Evolutionary conservation across 2,329 filamentous ascomycete genomes (phyloP).

Genomic region (Xylariales sp.): DNA sequence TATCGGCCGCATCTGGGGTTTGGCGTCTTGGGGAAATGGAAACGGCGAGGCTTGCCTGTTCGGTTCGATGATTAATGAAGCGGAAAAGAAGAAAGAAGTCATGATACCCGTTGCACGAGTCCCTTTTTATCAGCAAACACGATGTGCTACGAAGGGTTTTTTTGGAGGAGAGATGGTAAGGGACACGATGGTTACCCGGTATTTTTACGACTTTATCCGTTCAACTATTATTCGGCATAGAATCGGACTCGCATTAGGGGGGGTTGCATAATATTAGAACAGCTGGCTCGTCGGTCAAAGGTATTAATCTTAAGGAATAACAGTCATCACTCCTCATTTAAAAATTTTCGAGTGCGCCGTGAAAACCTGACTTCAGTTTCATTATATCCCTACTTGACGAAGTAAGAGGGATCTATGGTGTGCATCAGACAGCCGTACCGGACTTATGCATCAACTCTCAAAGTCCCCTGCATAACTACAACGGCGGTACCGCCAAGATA

Average conservation of each 20-base stretch:
- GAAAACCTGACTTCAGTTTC: background rate
- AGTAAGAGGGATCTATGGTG: background rate
- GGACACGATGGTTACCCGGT: slow-evolving; percentile 13
- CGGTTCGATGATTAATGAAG: slow-evolving; percentile 14
- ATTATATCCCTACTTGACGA: background rate
- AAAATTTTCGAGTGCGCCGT: background rate
- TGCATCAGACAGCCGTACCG: background rate
- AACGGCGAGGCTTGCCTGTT: slow-evolving; percentile 17
- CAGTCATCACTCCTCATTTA: slow-evolving; percentile 10
- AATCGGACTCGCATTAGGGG: slow-evolving; percentile 30
- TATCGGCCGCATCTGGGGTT: slow-evolving; percentile 25
- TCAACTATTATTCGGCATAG: slow-evolving; percentile 30
- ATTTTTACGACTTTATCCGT: slow-evolving; percentile 12
- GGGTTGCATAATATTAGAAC: slow-evolving; percentile 25
- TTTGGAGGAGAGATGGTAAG: background rate
- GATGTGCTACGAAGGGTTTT: background rate
- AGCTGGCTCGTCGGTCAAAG: slow-evolving; percentile 11
- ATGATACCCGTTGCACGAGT: slow-evolving; percentile 36
- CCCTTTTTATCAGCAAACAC: slow-evolving; percentile 9
- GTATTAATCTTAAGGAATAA: slow-evolving; percentile 13
- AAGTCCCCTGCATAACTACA: slow-evolving; percentile 48
- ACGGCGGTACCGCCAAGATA: slow-evolving; percentile 49
- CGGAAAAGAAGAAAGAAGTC: slow-evolving; percentile 12
- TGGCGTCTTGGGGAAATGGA: slow-evolving; percentile 19
- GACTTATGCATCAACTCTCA: slow-evolving; percentile 42